Base-by-base conservation (phyloP, 805 yeast genomes). In the Yamadazyma laniorum region DNA sequence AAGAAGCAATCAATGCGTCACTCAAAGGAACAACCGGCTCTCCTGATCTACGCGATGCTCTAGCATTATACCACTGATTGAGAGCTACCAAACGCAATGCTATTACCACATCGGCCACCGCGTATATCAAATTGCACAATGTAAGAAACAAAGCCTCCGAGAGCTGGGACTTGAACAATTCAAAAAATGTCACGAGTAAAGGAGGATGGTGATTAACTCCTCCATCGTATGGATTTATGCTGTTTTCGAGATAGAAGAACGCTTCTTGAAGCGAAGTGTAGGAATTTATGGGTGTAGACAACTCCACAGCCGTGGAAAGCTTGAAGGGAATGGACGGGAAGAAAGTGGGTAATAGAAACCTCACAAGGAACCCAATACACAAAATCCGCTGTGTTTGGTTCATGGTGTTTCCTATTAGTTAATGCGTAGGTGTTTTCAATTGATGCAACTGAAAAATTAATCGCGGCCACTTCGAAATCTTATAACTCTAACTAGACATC, bases 181-280 rank as follows among this genome's bases (percentile, higher is more conserved):
- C 64, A 53, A 82, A 69, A 1, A 78, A 42, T 2, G 70, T 62
- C 25, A 87, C 71, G 16, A 91, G 52, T 14, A 89, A 55, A 3
- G 96, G 96, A 3, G 95, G 80, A 50, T 88, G 95, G 59, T 88
- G 91, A 25, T 83, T 82, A 13, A 89, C 79, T 17, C 95, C 95
- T 7, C 97, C 96, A 44, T 78, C 78, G 52, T 88, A 91, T 6
- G 88, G 79, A 32, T 80, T 72, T 35, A 84, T 66, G 15, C 70
- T 71, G 49, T 80, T 74, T 3, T 67, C 56, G 39, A 77, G 61
- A 35, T 85, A 70, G 48, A 74, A 85, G 8, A 85, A 63, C 4
- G 69, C 65, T 38, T 63, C 72, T 40, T 52, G 56, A 30, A 67
- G 60, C 28, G 72, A 64, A 39, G 78, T 72, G 60, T 72, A 84